Percentiles rank a stretch among this genome's conserved stretches.
Conservation (phyloP, 371 early-diverging fungal species). For the Lichtheimia ramosa region DNA sequence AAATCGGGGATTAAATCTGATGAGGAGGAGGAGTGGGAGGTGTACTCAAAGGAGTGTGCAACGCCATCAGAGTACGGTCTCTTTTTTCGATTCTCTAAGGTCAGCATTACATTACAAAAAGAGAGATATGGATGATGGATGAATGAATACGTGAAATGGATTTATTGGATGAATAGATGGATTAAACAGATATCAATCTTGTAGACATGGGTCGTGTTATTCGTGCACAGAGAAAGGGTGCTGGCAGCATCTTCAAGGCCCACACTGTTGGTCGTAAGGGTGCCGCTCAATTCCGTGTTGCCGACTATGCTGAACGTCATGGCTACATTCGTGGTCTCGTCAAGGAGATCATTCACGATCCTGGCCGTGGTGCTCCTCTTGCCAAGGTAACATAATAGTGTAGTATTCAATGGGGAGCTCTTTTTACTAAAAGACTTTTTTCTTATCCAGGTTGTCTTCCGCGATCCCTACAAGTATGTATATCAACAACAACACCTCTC, state of each 20-base stretch:
- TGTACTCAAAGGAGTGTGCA: background rate
- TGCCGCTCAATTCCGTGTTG: conserved; percentile 92
- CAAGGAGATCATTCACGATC: conserved; percentile 99
- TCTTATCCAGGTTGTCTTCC: conserved; percentile 53
- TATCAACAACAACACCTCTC: conserved; percentile 10
- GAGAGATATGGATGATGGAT: conserved; percentile 1
- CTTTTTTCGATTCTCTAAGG: background rate
- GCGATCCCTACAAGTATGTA: conserved; percentile 48
- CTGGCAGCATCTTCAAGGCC: conserved; percentile 98
- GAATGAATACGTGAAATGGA: background rate
- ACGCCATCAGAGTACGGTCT: background rate
- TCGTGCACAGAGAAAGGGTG: conserved; percentile 96
- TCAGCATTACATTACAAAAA: background rate
- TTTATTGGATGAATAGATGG: background rate
- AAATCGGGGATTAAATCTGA: background rate
- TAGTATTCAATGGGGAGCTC: too few relatives aligned
- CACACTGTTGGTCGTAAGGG: conserved; percentile 95
- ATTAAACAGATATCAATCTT: background rate
- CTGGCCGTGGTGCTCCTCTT: conserved; percentile 99
- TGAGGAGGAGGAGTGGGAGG: background rate
- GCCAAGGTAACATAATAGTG: conserved; percentile 74
- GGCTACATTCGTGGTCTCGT: conserved; percentile 97
- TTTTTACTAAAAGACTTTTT: background rate
- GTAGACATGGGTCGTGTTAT: conserved; percentile 75
- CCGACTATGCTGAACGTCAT: conserved; percentile 97